Percentiles rank a stretch among this genome's conserved stretches.
phyloP scores from a whole-genome alignment of 108 stramenopile species.

The Stephanodiscus triporus region DNA sequence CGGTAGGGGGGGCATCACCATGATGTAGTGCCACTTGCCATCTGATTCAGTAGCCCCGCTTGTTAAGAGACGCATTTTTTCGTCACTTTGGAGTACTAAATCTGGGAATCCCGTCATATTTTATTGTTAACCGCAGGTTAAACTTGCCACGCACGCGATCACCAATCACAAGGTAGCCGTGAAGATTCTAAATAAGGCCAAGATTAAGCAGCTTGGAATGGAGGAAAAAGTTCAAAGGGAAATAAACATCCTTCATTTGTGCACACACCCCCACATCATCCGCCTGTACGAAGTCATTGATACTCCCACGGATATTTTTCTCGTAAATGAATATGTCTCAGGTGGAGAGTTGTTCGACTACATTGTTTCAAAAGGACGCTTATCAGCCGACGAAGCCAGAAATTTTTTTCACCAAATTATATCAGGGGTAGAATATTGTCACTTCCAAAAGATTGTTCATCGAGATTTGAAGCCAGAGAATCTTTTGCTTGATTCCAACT shows the following conservation, averaged over 20 bases:
- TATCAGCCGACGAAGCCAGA: slow-evolving; percentile 95
- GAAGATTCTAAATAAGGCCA: slow-evolving; percentile 98
- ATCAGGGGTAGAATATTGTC: slow-evolving; percentile 98
- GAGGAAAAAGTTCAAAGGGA: slow-evolving; percentile 99
- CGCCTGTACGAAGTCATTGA: slow-evolving; percentile 97
- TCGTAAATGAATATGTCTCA: slow-evolving; percentile 98
- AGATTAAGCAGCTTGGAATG: slow-evolving; percentile 98
- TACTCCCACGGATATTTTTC: slow-evolving; percentile 99
- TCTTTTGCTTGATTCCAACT: slow-evolving; percentile 90
- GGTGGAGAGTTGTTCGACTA: slow-evolving; percentile 99
- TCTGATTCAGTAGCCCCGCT: background rate
- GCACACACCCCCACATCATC: slow-evolving; percentile 99
- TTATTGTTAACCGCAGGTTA: slow-evolving; percentile 55
- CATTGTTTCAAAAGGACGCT: slow-evolving; percentile 96
- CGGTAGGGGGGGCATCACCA: background rate
- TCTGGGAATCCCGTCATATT: background rate
- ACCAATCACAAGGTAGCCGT: slow-evolving; percentile 99
- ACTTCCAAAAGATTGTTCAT: slow-evolving; percentile 99
- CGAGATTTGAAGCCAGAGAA: slow-evolving; percentile 99
- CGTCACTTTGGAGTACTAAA: background rate
- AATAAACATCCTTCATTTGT: slow-evolving; percentile 98
- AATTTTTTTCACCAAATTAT: slow-evolving; percentile 99
- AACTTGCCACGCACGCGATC: slow-evolving; percentile 96
- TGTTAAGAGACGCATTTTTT: background rate
- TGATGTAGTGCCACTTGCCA: background rate